Base-by-base conservation (phyloP, 352 stramenopile genomes). In the Thalassiosira delicatula region DNA sequence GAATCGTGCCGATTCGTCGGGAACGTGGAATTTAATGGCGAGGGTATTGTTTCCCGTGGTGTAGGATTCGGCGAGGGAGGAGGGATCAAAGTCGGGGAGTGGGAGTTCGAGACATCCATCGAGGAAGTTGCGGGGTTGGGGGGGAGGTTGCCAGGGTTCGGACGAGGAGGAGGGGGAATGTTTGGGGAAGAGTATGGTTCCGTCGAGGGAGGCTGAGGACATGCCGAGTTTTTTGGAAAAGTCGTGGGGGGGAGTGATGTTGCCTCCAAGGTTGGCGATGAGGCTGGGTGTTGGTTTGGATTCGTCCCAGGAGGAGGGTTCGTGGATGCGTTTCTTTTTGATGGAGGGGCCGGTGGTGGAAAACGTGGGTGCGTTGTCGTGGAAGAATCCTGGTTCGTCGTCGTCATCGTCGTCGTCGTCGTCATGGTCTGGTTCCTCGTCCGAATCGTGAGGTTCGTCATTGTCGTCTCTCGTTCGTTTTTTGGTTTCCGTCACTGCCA, bases 21-120 rank as follows among this genome's bases (percentile, higher is more conserved):
- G 90, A 17, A 78, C 87, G 33, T 79, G 80, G 56, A 93, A 94
- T 75, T 93, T 94, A 42, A 94, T 88, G 0, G 85, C 87, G n/a
- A 94, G n/a, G 0, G 90, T 93, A 73, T 94, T 93, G 56, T 92
- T 93, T 7, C 79, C 78, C 8, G 67, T 75, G 63, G 83, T 63
- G n/a, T 12, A 27, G 17, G 81, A 65, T 9, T 3, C n/a, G 21
- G 9, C 9, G 23, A 29, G n/a, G 14, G 11, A 42, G 44, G 46
- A 27, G n/a, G 73, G 27, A 81, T 93, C 79, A 74, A 94, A 92
- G n/a, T 92, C 76, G 49, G 81, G 60, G 12, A 94, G 62, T 67
- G 84, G 61, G 12, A 93, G 74, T 71, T 84, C 57, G 8, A 93
- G 75, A 32, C 81, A 84, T 53, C 83, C 81, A 65, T 93, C 87